phyloP scores from a whole-genome alignment of 2,329 filamentous ascomycete genomes.

The Hirsutella rhossiliensis region DNA sequence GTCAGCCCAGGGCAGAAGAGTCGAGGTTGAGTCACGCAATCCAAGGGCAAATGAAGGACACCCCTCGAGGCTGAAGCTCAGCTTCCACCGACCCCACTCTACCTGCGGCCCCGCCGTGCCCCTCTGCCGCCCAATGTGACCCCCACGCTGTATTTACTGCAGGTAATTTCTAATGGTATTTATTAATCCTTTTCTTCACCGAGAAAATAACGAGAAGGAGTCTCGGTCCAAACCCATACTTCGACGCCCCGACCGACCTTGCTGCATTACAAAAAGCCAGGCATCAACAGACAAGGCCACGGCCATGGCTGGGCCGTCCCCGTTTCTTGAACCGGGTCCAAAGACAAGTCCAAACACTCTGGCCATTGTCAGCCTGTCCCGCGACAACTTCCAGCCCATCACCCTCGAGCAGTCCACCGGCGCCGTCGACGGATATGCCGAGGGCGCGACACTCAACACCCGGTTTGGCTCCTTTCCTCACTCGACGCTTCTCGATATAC shows the following conservation, averaged over 20 bases:
- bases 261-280: background rate
- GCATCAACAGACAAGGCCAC: background rate
- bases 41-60: no score
- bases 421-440: constrained; percentile 58
- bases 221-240: no score
- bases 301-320: constrained; percentile 41
- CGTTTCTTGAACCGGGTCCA: constrained; percentile 64
- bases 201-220: no score
- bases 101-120: no score
- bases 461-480: constrained; percentile 87
- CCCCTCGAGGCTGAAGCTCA: no score
- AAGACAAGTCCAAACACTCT: constrained; percentile 53
- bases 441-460: constrained; percentile 77
- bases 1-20: background rate
- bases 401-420: constrained; percentile 52
- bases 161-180: no score
- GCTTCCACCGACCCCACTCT: no score
- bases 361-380: constrained; percentile 77
- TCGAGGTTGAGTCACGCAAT: no score
- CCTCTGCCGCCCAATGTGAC: no score
- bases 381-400: constrained; percentile 72
- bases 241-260: no score
- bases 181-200: no score
- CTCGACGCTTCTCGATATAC: constrained; percentile 61
- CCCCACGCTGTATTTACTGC: no score